phyloP scores from a whole-genome alignment of 169 alveolate genomes.

The Plasmodium vinckei region DNA sequence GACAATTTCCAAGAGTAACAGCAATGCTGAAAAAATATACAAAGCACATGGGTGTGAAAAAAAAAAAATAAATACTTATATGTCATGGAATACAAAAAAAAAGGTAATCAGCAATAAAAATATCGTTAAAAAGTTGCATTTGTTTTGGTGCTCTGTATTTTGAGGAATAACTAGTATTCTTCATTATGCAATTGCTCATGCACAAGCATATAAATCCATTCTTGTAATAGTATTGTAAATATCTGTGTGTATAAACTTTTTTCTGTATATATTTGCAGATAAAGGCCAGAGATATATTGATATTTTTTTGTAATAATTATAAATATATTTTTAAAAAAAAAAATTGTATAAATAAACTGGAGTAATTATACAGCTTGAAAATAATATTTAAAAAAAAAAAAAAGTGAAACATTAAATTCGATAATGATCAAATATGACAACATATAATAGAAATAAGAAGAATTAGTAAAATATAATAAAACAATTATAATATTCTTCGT shows the following conservation, averaged over 20 bases:
- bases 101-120: slow-evolving; percentile 7
- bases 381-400: slow-evolving; percentile 16
- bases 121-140: background rate
- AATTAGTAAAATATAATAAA: background rate
- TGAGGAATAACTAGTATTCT: too few relatives aligned
- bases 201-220: background rate
- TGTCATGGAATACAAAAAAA: slow-evolving; percentile 34
- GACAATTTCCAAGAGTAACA: background rate
- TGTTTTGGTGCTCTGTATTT: background rate
- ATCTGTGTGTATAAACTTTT: background rate
- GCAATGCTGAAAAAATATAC: background rate
- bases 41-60: background rate
- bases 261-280: slow-evolving; percentile 14
- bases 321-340: slow-evolving; percentile 22
- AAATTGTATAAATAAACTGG: background rate
- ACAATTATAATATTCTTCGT: too few relatives aligned
- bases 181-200: background rate
- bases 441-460: slow-evolving; percentile 1
- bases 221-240: slow-evolving; percentile 1
- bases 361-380: background rate
- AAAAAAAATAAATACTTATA: background rate
- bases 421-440: slow-evolving; percentile 35
- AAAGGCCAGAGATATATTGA: slow-evolving; percentile 25
- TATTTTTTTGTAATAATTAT: slow-evolving; percentile 48
- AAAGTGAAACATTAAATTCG: slow-evolving; percentile 41